phyloP scores from a whole-genome alignment of 1,284 basidiomycete species.

The Leucoagaricus sp. region DNA sequence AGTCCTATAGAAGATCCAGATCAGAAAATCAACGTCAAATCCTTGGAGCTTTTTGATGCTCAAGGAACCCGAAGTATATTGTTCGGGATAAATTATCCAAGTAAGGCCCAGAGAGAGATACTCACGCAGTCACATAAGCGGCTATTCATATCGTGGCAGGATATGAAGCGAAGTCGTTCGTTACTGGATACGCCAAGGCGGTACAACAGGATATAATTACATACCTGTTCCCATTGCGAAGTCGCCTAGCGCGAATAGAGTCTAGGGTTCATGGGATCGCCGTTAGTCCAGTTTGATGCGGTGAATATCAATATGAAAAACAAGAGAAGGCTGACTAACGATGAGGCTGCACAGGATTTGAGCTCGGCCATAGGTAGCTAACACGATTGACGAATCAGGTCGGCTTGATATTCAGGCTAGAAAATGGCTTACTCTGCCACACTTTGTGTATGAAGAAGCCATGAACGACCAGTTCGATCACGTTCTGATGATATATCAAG shows the following conservation, averaged over 20 bases:
- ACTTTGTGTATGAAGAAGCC: conserved; percentile 14
- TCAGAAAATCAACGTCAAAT: background rate
- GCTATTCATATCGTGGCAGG: background rate
- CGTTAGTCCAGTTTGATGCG: background rate
- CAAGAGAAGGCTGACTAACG: no score
- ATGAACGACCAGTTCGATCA: conserved; percentile 11
- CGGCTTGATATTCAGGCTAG: no score
- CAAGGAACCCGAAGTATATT: background rate
- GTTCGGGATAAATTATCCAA: background rate
- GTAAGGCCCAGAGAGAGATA: background rate
- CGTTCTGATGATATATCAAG: background rate
- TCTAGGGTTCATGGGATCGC: background rate
- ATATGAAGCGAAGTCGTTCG: background rate
- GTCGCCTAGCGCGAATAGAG: conserved; percentile 10
- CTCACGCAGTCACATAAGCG: conserved; percentile 12
- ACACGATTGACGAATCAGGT: background rate
- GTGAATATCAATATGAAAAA: no score
- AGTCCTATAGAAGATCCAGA: background rate
- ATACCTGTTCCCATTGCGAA: conserved; percentile 11
- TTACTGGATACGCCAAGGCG: background rate
- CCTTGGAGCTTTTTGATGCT: background rate
- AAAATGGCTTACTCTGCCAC: conserved; percentile 1
- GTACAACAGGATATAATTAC: background rate
- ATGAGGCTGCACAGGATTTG: conserved; percentile 5
- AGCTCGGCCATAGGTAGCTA: conserved; percentile 5